phyloP scores from a whole-genome alignment of 148 eudicot species.

The Silene conica region DNA sequence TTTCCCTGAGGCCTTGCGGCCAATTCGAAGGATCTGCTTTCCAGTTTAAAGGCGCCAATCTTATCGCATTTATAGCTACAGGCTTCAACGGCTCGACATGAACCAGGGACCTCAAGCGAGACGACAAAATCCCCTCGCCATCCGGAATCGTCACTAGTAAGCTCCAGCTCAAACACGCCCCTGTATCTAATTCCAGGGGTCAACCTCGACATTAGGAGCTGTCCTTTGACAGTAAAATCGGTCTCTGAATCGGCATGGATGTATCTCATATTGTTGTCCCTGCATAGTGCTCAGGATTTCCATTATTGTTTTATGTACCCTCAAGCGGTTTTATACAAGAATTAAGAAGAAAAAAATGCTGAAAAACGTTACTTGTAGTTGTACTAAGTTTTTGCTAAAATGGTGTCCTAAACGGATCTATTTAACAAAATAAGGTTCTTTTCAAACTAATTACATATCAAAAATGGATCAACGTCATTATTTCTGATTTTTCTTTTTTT shows the following conservation, averaged over 20 bases:
- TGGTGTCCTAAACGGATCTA: no score
- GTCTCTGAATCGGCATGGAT: constrained; percentile 7
- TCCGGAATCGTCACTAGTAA: neutral
- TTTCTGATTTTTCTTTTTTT: no score
- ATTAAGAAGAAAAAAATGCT: no score
- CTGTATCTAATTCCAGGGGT: neutral
- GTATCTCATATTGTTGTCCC: neutral
- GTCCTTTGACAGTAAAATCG: neutral
- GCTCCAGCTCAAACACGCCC: constrained; percentile 9
- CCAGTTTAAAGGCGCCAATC: neutral
- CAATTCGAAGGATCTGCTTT: neutral
- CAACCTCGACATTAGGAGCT: neutral
- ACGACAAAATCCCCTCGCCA: constrained; percentile 1
- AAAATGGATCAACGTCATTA: no score
- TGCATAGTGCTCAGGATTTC: neutral
- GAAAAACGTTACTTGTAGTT: no score
- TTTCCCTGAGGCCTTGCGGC: no score
- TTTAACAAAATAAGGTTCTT: no score
- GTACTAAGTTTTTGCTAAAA: no score
- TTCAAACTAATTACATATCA: no score
- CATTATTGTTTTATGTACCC: no score
- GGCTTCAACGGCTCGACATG: neutral
- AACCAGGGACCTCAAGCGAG: neutral
- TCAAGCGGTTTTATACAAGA: no score
- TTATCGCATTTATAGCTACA: neutral